A percentile compares a stretch with the other conserved stretches of the same genome.
These are phyloP conservation scores for Flaveria linearis DNA, from an alignment of 129 eudicot species.

Conservation along the genomic window DNA sequence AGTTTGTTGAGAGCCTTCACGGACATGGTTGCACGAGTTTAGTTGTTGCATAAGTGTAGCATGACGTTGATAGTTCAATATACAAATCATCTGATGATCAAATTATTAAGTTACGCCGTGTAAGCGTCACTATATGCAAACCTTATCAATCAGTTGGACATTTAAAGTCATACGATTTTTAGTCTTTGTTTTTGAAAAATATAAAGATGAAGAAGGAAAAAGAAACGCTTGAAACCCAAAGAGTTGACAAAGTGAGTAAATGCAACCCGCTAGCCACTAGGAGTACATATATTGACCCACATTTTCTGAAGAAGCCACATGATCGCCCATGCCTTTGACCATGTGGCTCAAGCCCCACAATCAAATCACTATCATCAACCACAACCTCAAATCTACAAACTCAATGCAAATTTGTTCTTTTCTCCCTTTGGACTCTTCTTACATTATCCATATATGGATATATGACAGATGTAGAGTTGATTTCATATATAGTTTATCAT, in stretches of 20 bases:
- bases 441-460: slow-evolving; percentile 32
- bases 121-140: too few species aligned
- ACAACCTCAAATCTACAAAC: slow-evolving; percentile 36
- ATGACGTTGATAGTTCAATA: too few species aligned
- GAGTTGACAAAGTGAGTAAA: slow-evolving; percentile 34
- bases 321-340: slow-evolving; percentile 47
- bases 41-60: too few species aligned
- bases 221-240: neutral
- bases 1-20: neutral
- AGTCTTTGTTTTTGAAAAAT: neutral
- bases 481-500: neutral
- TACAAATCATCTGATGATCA: too few species aligned
- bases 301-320: slow-evolving; percentile 31
- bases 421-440: slow-evolving; percentile 22
- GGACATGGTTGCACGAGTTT: too few species aligned
- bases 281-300: slow-evolving; percentile 26
- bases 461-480: slow-evolving; percentile 24
- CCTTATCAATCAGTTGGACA: too few species aligned
- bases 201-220: neutral
- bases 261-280: slow-evolving; percentile 30
- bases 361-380: slow-evolving; percentile 29
- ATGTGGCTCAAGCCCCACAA: slow-evolving; percentile 33
- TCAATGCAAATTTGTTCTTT: slow-evolving; percentile 27
- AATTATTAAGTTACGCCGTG: too few species aligned
- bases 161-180: neutral